Evolutionary conservation across 768 basidiomycete species (phyloP).

Genomic region (Termitomyces eurrhizus): DNA sequence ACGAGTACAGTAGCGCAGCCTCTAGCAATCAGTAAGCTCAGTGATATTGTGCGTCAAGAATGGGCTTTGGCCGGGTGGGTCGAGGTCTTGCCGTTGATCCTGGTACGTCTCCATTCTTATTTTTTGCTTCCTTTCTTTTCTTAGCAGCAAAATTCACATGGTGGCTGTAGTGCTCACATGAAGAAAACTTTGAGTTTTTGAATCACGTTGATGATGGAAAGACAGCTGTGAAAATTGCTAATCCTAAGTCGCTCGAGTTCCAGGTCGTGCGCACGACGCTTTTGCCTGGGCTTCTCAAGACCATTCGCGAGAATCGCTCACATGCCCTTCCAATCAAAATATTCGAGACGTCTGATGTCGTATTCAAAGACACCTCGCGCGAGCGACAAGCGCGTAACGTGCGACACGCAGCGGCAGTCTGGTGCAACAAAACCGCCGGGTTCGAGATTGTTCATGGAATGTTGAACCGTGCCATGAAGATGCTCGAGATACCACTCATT

Average conservation of each 20-base stretch:
- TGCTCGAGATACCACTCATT: conserved; percentile 88
- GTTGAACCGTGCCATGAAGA: conserved; percentile 92
- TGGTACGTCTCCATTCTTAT: conserved; percentile 50
- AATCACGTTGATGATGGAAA: conserved; percentile 82
- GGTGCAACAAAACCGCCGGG: conserved; percentile 95
- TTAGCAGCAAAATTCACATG: neutral
- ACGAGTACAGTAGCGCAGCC: conserved; percentile 96
- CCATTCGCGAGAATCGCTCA: conserved; percentile 92
- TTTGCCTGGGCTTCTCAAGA: conserved; percentile 94
- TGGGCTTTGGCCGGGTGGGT: conserved; percentile 97
- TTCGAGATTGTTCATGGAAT: conserved; percentile 97
- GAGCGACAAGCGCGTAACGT: conserved; percentile 89
- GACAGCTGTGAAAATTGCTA: conserved; percentile 86
- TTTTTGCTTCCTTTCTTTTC: neutral
- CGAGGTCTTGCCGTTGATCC: conserved; percentile 90
- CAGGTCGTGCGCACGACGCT: conserved; percentile 97
- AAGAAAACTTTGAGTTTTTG: conserved; percentile 95
- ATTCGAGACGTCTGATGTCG: conserved; percentile 93
- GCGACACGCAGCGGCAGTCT: conserved; percentile 84
- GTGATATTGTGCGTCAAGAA: conserved; percentile 82
- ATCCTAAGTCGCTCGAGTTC: conserved; percentile 97
- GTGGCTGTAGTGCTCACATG: conserved; percentile 81
- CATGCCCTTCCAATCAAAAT: conserved; percentile 89
- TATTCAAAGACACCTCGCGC: conserved; percentile 73
- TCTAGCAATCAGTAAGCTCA: conserved; percentile 82